phyloP scores from a whole-genome alignment of 441 rosid species.

The Corymbia citriodora region DNA sequence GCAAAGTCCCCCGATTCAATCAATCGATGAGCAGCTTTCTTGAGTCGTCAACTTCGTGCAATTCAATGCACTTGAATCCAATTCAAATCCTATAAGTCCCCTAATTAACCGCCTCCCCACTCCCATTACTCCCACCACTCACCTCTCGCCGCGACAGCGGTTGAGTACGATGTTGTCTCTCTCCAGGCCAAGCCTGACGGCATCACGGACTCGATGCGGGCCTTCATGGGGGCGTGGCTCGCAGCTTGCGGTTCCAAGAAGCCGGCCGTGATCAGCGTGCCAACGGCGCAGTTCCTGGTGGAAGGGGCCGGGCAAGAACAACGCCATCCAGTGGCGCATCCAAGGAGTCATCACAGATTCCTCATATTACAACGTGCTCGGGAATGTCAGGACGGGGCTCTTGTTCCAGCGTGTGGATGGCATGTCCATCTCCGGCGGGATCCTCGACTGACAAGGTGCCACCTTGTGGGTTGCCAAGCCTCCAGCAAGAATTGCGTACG shows the following conservation, averaged over 20 bases:
- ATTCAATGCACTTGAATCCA: not conserved
- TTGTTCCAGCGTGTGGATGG: slow-evolving; percentile 28
- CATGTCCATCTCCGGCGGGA: slow-evolving; percentile 37
- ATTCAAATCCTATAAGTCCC: not conserved
- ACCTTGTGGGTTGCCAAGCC: slow-evolving; percentile 47
- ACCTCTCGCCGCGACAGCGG: slow-evolving; percentile 10
- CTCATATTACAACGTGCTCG: slow-evolving; percentile 19
- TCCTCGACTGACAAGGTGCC: slow-evolving; percentile 36
- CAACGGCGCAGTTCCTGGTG: slow-evolving; percentile 32
- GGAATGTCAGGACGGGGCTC: slow-evolving; percentile 37
- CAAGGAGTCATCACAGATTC: slow-evolving; percentile 48
- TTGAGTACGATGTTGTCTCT: slow-evolving; percentile 20
- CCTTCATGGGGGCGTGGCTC: slow-evolving; percentile 41
- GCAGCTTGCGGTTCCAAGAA: slow-evolving; percentile 36
- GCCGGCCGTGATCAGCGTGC: slow-evolving; percentile 30
- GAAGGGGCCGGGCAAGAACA: slow-evolving; percentile 40
- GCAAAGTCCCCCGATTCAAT: not conserved
- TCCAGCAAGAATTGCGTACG: slow-evolving; percentile 25
- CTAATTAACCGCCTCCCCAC: not conserved
- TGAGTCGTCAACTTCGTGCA: not conserved
- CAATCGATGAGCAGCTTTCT: not conserved
- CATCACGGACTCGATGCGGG: slow-evolving; percentile 23
- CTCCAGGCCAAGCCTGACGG: slow-evolving; percentile 48
- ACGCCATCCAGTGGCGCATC: slow-evolving; percentile 20
- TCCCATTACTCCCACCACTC: not conserved